phyloP scores from a whole-genome alignment of 2,329 filamentous ascomycete species.

The Scytalidium lignicola region DNA sequence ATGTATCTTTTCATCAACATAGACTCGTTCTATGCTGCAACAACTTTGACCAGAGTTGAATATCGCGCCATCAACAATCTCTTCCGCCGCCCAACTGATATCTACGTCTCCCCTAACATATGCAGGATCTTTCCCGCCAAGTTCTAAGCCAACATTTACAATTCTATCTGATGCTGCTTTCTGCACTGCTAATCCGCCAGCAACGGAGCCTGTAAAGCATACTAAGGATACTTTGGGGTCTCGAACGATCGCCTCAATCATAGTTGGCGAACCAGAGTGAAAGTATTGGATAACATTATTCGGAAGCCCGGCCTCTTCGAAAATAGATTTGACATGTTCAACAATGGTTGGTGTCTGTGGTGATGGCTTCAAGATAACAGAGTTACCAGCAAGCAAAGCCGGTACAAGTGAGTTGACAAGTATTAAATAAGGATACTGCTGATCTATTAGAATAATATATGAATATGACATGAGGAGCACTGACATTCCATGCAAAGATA shows the following conservation, averaged over 20 bases:
- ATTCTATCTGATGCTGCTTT: conserved; percentile 78
- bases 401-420: conserved; percentile 89
- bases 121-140: conserved; percentile 92
- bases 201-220: conserved; percentile 92
- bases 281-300: conserved; percentile 85
- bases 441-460: conserved; percentile 1
- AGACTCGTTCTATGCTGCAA: conserved; percentile 87
- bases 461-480: conserved; percentile 30
- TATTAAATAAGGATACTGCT: conserved; percentile 87
- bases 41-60: conserved; percentile 99
- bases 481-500: conserved; percentile 93
- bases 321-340: conserved; percentile 74
- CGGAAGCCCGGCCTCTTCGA: conserved; percentile 75
- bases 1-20: conserved; percentile 80
- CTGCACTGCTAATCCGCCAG: conserved; percentile 80
- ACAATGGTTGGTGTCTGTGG: conserved; percentile 91
- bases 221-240: conserved; percentile 73
- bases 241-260: conserved; percentile 74
- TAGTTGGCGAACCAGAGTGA: conserved; percentile 73
- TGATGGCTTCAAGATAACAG: conserved; percentile 89
- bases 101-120: conserved; percentile 86
- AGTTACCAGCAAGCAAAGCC: conserved; percentile 84
- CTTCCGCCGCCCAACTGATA: conserved; percentile 82
- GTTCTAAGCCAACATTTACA: conserved; percentile 80
- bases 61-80: conserved; percentile 92